A percentile compares a stretch with the other conserved stretches of the same genome.
Conservation (phyloP, 2,329 filamentous ascomycete genomes). For the Aspergillus pseudoterreus region DNA sequence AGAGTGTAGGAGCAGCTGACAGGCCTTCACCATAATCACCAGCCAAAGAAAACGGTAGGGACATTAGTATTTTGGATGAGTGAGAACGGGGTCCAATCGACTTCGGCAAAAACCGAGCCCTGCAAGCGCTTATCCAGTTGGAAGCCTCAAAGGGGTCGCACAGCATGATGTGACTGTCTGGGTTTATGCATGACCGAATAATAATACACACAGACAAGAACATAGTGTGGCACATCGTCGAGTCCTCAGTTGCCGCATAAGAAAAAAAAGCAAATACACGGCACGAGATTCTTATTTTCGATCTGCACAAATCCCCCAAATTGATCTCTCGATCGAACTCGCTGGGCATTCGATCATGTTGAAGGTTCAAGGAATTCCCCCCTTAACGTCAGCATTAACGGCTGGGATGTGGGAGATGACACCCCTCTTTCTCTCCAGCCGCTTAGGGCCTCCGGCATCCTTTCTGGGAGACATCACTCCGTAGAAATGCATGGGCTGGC, state of each 20-base stretch:
- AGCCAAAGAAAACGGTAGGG: not conserved
- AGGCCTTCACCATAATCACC: not conserved
- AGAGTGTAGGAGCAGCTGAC: not conserved
- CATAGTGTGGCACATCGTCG: not conserved
- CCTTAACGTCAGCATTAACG: not conserved
- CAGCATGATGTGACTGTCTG: constrained; percentile 9
- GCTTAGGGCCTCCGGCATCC: constrained; percentile 3
- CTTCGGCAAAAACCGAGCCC: not conserved
- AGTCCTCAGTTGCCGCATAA: constrained; percentile 1
- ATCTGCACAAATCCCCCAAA: not conserved
- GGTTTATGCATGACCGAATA: not conserved
- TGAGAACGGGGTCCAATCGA: not conserved
- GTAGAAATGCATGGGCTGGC: constrained; percentile 6
- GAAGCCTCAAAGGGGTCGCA: constrained; percentile 9
- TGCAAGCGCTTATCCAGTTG: constrained; percentile 4
- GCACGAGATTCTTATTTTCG: not conserved
- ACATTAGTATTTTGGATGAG: not conserved
- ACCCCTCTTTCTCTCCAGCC: constrained; percentile 5
- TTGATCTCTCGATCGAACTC: too few species aligned
- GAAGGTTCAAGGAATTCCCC: not conserved
- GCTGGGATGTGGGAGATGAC: not conserved
- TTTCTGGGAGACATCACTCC: constrained; percentile 2
- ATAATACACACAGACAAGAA: not conserved
- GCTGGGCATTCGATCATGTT: too few species aligned
- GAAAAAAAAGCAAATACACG: constrained; percentile 4